Percentiles rank a stretch among this genome's conserved stretches.
Conservation (phyloP, 176 grass and related monocot genomes). For the Oropetium thomaeum region DNA sequence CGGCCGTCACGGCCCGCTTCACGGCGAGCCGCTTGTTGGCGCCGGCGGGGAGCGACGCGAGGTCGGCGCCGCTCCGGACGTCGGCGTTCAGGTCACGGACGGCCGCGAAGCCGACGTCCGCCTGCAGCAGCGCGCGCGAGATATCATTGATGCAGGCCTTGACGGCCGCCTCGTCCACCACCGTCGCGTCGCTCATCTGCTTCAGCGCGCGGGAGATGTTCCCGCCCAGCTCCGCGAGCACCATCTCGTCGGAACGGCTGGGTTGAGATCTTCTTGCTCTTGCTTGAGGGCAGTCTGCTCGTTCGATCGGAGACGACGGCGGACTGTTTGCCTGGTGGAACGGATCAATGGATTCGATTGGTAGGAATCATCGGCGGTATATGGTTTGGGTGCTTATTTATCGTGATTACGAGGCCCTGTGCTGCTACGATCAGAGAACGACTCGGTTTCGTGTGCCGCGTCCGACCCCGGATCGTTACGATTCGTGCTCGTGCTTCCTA, state of each 20-base stretch:
- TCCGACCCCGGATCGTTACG: too few species aligned
- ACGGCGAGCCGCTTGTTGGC: conserved; percentile 88
- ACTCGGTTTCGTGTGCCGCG: too few species aligned
- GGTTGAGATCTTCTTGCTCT: too few species aligned
- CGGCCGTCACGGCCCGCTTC: conserved; percentile 68
- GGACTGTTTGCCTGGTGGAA: too few species aligned
- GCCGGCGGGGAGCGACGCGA: conserved; percentile 67
- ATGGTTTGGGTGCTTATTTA: too few species aligned
- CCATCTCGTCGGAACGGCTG: conserved; percentile 33
- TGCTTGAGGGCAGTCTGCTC: too few species aligned
- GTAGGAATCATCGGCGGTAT: too few species aligned
- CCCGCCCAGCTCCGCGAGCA: conserved; percentile 90
- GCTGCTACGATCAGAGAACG: too few species aligned
- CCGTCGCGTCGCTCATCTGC: conserved; percentile 95
- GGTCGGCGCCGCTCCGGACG: conserved; percentile 69
- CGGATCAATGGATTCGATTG: too few species aligned
- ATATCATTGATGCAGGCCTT: conserved; percentile 92
- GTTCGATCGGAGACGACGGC: too few species aligned
- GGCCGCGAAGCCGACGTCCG: conserved; percentile 80
- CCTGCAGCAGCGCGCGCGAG: conserved; percentile 74
- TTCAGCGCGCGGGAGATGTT: conserved; percentile 87
- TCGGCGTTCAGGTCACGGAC: conserved; percentile 79
- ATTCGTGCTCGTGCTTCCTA: not conserved
- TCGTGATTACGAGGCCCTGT: too few species aligned
- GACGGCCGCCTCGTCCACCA: conserved; percentile 88